Evolutionary conservation across 768 basidiomycete species (phyloP).

Genomic region (Leccinum subgranulosum): DNA sequence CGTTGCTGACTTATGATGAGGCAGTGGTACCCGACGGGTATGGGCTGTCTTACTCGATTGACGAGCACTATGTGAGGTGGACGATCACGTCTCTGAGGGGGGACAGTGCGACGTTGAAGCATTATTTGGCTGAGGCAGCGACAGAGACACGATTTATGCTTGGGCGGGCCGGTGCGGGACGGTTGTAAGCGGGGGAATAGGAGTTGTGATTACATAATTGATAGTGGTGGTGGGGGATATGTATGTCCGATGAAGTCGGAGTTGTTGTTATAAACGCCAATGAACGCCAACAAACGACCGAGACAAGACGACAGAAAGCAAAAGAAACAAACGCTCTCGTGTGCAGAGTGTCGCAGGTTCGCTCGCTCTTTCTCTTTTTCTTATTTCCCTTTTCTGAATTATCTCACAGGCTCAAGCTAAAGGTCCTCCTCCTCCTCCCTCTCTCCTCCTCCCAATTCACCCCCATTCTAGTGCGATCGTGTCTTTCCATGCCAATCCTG

Average conservation of each 20-base stretch:
- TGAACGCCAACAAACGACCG: constrained; percentile 40
- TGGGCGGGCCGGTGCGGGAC: constrained; percentile 64
- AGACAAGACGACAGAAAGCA: constrained; percentile 34
- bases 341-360: constrained; percentile 61
- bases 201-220: constrained; percentile 23
- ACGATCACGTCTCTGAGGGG: constrained; percentile 76
- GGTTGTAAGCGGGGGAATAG: constrained; percentile 16
- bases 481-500: constrained; percentile 67
- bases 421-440: constrained; percentile 34
- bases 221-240: constrained; percentile 12
- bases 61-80: constrained; percentile 82
- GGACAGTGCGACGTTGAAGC: constrained; percentile 48
- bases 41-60: constrained; percentile 89
- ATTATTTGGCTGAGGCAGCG: constrained; percentile 78
- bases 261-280: constrained; percentile 12
- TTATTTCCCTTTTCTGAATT: neutral
- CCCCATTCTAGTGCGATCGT: constrained; percentile 50
- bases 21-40: constrained; percentile 89
- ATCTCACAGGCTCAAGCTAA: constrained; percentile 46
- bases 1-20: constrained; percentile 7
- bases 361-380: constrained; percentile 8
- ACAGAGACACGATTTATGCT: constrained; percentile 56
- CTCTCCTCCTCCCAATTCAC: neutral
- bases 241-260: constrained; percentile 27
- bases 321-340: constrained; percentile 50